A percentile compares a stretch with the other conserved stretches of the same genome.
Conservation (phyloP, 345 rosid species). For the sweet orange (Citrus sinensis) region DVS_A1.0 CM039169.1:18067001-18067500, state of each 20-base stretch:
- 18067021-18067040: too few species aligned
- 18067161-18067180: background rate
- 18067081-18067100: too few species aligned
- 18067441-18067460: too few species aligned
- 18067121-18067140: background rate
- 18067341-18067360: background rate
- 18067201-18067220: background rate
- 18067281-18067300: background rate
- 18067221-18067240: background rate
- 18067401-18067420: too few species aligned
- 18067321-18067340: background rate
- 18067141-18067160: background rate
- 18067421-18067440: too few species aligned
- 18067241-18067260: background rate
- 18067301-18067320: background rate
- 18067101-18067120: background rate
- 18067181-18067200: too few species aligned
- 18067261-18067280: background rate
- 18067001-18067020: background rate
- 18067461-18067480: background rate
- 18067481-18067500: background rate
- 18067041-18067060: background rate
- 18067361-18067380: background rate
- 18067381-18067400: too few species aligned
- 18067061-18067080: background rate